Conservation (phyloP, 345 rosid species). For the Arabis alpina region DNA sequence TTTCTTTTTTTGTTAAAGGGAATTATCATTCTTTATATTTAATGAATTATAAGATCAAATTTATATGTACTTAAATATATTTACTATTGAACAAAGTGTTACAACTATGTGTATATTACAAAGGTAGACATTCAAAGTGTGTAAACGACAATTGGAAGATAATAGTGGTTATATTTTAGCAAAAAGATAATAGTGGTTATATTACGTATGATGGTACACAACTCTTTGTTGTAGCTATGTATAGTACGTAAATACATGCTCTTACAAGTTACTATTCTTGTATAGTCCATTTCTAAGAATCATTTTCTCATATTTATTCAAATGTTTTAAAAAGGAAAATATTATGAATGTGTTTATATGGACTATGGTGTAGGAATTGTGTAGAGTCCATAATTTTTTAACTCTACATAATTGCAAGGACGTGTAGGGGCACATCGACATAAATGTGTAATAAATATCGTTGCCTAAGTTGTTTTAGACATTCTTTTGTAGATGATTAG, state of each 20-base stretch:
- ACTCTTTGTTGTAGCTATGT: not conserved
- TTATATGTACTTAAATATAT: not conserved
- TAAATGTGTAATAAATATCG: constrained; percentile 34
- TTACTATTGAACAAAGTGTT: not conserved
- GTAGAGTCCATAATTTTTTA: constrained; percentile 14
- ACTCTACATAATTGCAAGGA: constrained; percentile 23
- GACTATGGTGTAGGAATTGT: not conserved
- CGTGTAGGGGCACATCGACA: constrained; percentile 23
- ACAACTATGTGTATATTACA: not conserved
- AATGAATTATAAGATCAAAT: not conserved
- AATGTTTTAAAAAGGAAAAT: not conserved
- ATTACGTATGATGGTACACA: constrained; percentile 4
- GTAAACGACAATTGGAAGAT: not conserved
- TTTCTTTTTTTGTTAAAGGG: no score
- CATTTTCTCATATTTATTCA: not conserved
- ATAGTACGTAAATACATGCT: constrained; percentile 6
- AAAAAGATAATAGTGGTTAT: no score
- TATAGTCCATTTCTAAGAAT: not conserved
- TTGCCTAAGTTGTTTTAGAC: constrained; percentile 26
- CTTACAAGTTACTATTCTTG: constrained; percentile 1
- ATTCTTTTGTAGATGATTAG: constrained; percentile 32
- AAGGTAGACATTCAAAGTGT: not conserved
- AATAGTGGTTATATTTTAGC: no score
- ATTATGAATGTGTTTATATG: not conserved
- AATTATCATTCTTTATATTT: not conserved